Base-by-base conservation (phyloP, 2,329 filamentous ascomycete species). In the Colletotrichum graminicola region DNA sequence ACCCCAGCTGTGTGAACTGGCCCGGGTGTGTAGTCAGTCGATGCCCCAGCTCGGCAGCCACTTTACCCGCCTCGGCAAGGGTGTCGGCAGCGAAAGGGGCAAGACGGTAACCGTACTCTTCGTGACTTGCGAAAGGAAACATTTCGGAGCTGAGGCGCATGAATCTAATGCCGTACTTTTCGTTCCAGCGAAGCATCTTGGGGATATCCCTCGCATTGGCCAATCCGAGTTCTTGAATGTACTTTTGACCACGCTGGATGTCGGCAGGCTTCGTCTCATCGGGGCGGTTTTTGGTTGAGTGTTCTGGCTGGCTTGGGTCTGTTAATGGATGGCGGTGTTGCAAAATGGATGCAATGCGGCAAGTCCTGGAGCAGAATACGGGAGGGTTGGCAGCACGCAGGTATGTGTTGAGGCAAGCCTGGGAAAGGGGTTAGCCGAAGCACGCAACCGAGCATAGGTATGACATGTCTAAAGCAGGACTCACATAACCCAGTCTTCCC, bases 111-210 rank as follows among this genome's bases (percentile, higher is more conserved):
- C 95, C 95, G 75, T 97, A 92, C 73, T 94, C 92, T 32, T 89
- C 87, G 77, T 98, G 95, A 74, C 93, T 97, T 1, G 95, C 95
- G 79, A 98, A 98, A 0, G 95, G 95, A 74, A 98, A 98, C 93
- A 98, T 98, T 76, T 98, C 95, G 66, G 94, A 97, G 75, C 94
- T 97, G 26, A 98, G 85, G 1, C 95, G 90, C 89, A 98, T 90
- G 79, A 98, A 98, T 75, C 91, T 95, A 81, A 98, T 98, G 49
- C 92, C 91, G 74, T 95, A 98, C 75, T 90, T 93, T 74, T 97
- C 92, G 77, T 98, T 98, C 95, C 95, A 98, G 1, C 90, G 88
- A 11, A 98, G 77, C 89, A 98, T 94, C 80, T 97, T 97, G 68
- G 88, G 83, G 41, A 98, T 89, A 76, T 98, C 95, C 51, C 89